Conservation (phyloP, 805 yeast species). For the Candida taoyuanica region DNA sequence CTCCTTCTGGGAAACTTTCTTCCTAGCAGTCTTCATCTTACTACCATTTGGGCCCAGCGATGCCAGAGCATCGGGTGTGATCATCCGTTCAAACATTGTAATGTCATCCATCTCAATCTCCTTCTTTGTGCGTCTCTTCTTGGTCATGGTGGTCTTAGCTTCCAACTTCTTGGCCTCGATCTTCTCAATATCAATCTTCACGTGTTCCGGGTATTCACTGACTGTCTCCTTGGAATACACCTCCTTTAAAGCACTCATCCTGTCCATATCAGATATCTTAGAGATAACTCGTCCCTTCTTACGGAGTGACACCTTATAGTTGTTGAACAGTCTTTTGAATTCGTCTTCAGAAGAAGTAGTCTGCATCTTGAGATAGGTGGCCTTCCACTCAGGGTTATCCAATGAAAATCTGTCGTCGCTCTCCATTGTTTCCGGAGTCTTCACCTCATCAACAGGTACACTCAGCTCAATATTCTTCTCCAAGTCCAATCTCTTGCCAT, state of each 20-base stretch:
- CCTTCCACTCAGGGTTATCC: constrained; percentile 14
- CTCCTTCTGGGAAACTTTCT: too few relatives aligned
- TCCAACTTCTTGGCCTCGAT: constrained; percentile 1
- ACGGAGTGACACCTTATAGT: constrained; percentile 1
- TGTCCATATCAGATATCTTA: too few relatives aligned
- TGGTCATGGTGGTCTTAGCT: too few relatives aligned
- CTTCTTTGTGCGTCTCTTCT: neutral
- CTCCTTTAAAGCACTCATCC: too few relatives aligned
- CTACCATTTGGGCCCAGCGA: neutral
- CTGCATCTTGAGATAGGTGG: constrained; percentile 16
- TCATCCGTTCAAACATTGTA: too few relatives aligned
- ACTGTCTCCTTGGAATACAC: too few relatives aligned
- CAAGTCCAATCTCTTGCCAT: constrained; percentile 9
- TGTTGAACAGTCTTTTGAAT: constrained; percentile 5
- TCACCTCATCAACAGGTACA: neutral
- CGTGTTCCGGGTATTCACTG: too few relatives aligned
- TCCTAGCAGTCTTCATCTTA: neutral
- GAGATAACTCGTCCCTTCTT: too few relatives aligned
- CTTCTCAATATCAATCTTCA: too few relatives aligned
- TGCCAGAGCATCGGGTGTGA: constrained; percentile 1
- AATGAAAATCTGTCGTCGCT: constrained; percentile 5
- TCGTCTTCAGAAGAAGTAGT: constrained; percentile 5
- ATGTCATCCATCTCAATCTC: neutral
- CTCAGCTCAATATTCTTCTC: constrained; percentile 5
- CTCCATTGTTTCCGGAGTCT: too few relatives aligned